These are phyloP conservation scores for Strigomonas galati DNA, from an alignment of 208 protist species.

Conservation along the genomic window DNA sequence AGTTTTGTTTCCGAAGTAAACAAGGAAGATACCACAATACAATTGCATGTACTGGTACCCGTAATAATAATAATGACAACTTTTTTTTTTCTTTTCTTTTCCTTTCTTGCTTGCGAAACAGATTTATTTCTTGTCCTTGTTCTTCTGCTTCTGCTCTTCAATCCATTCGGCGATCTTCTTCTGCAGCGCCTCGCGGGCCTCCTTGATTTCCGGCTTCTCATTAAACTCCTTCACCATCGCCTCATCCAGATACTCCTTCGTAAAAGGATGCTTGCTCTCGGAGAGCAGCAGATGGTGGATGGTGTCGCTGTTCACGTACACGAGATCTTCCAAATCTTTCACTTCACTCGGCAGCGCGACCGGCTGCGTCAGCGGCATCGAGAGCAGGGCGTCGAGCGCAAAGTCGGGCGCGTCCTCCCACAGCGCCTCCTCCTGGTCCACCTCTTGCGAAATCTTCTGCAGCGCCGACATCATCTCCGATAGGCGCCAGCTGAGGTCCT, in stretches of 20 bases:
- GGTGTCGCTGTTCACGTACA: conserved; percentile 82
- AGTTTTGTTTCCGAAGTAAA: too few relatives aligned
- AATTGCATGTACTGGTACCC: background rate
- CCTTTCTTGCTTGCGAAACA: background rate
- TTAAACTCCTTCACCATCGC: conserved; percentile 83
- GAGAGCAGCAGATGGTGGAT: conserved; percentile 84
- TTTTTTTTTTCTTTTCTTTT: background rate
- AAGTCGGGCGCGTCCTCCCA: conserved; percentile 88
- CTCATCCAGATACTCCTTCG: conserved; percentile 86
- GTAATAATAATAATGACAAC: background rate
- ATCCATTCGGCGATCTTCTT: conserved; percentile 62
- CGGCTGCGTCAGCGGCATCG: conserved; percentile 71
- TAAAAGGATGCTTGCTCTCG: conserved; percentile 87
- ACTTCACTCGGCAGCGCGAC: conserved; percentile 80
- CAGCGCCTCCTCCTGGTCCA: conserved; percentile 69
- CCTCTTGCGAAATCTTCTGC: conserved; percentile 42
- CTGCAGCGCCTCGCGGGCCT: conserved; percentile 48
- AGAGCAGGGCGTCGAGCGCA: conserved; percentile 78
- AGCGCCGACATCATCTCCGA: conserved; percentile 56
- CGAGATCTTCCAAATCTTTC: conserved; percentile 70
- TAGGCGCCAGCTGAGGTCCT: conserved; percentile 59
- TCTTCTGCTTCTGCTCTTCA: conserved; percentile 29
- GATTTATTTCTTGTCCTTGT: too few relatives aligned
- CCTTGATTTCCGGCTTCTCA: conserved; percentile 51
- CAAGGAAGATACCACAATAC: too few relatives aligned